A percentile compares a stretch with the other conserved stretches of the same genome.
phyloP scores from a whole-genome alignment of 345 rosid genomes.

The Odontarrhena argentea region DNA sequence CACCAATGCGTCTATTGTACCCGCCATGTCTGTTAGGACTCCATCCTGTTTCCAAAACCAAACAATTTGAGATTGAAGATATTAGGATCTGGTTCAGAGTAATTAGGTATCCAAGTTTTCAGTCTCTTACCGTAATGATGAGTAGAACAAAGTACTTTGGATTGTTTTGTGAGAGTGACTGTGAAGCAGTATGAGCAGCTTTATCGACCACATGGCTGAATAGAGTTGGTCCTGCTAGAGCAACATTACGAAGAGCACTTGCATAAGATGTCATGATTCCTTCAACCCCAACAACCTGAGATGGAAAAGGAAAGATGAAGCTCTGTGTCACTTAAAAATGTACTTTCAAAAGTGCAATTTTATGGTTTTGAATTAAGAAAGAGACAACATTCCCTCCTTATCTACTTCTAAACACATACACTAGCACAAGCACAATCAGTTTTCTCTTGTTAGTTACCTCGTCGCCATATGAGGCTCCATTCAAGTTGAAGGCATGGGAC shows the following conservation, averaged over 20 bases:
- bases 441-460: slow-evolving; percentile 53
- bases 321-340: not conserved
- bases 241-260: slow-evolving; percentile 53
- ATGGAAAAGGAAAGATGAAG: not conserved
- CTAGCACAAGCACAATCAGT: not conserved
- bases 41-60: slow-evolving; percentile 65
- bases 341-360: not conserved
- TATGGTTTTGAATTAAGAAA: not conserved
- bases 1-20: slow-evolving; percentile 76
- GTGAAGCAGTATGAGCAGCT: slow-evolving; percentile 44
- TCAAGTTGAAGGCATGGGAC: slow-evolving; percentile 87
- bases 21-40: slow-evolving; percentile 75
- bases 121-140: slow-evolving; percentile 48
- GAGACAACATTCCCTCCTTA: not conserved
- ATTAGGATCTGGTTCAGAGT: not conserved
- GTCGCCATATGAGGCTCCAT: slow-evolving; percentile 51
- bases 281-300: slow-evolving; percentile 78
- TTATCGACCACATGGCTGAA: slow-evolving; percentile 62
- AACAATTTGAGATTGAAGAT: not conserved
- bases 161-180: slow-evolving; percentile 40
- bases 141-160: slow-evolving; percentile 45
- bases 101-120: not conserved
- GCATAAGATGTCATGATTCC: slow-evolving; percentile 84
- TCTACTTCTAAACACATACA: slow-evolving; percentile 1
- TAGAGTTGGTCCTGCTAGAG: slow-evolving; percentile 73